phyloP scores from a whole-genome alignment of 2,329 filamentous ascomycete species.

The Lasiodiplodia gonubiensis region DNA sequence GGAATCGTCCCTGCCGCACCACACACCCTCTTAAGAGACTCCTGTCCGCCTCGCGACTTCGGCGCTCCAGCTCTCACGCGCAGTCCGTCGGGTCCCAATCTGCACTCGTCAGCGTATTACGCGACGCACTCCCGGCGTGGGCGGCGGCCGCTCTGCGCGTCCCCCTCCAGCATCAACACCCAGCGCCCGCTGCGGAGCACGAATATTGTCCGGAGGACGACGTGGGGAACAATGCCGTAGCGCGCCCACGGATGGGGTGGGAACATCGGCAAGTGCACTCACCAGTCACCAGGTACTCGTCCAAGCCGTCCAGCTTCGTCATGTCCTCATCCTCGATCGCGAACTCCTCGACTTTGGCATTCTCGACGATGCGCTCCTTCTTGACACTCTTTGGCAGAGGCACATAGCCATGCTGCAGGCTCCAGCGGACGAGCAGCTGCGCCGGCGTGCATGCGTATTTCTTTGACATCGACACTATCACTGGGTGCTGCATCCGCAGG shows the following conservation, averaged over 20 bases:
- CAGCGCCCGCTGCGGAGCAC: conserved; percentile 19
- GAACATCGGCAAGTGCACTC: conserved; percentile 47
- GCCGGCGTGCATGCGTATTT: conserved; percentile 74
- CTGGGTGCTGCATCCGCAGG: conserved; percentile 71
- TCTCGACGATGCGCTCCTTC: conserved; percentile 67
- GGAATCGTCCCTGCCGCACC: conserved; percentile 1
- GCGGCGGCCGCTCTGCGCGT: conserved; percentile 9
- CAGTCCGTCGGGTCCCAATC: conserved; percentile 57
- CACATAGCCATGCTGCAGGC: conserved; percentile 74
- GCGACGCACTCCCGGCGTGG: conserved; percentile 9
- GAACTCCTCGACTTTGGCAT: conserved; percentile 66
- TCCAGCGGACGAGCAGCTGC: conserved; percentile 80
- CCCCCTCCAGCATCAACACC: conserved; percentile 21
- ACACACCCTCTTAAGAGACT: background rate
- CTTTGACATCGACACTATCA: conserved; percentile 65
- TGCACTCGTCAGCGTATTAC: conserved; percentile 33
- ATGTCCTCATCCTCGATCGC: conserved; percentile 69
- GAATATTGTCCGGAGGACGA: conserved; percentile 20
- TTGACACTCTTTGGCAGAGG: conserved; percentile 75
- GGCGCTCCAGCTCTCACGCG: conserved; percentile 34
- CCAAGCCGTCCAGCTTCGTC: conserved; percentile 65
- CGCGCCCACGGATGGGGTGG: background rate
- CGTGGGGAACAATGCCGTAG: conserved; percentile 21
- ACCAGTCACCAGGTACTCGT: conserved; percentile 76
- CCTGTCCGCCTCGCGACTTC: conserved; percentile 11